Conservation (phyloP, 179 eudicot species). For the Drosera spatulata region DNA sequence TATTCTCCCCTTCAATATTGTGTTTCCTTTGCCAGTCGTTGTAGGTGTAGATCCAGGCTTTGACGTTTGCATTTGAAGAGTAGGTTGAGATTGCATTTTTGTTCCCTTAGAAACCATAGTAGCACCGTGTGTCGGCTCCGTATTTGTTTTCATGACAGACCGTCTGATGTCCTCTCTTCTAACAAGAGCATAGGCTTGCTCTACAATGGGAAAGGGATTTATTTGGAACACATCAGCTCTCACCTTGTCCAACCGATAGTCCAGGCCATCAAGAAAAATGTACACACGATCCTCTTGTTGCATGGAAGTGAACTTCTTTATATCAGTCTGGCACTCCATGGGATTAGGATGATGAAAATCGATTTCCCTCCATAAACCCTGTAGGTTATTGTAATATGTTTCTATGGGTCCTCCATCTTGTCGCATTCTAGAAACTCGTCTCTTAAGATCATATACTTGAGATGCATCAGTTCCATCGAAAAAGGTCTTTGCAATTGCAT, state of each 20-base stretch:
- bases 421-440: neutral
- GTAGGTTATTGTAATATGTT: neutral
- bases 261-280: neutral
- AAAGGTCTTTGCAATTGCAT: neutral
- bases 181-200: constrained; percentile 3
- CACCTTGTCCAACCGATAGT: neutral
- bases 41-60: too few relatives aligned
- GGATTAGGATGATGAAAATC: neutral
- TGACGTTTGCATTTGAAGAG: too few relatives aligned
- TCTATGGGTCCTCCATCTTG: neutral
- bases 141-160: too few relatives aligned
- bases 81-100: too few relatives aligned
- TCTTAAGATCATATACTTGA: neutral
- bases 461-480: neutral
- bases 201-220: neutral
- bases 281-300: neutral
- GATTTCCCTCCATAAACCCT: neutral
- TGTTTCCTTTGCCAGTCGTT: too few relatives aligned
- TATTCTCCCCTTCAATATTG: too few relatives aligned
- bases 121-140: too few relatives aligned
- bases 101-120: too few relatives aligned
- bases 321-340: neutral
- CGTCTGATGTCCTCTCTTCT: neutral
- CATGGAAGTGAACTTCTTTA: neutral
- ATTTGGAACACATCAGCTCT: constrained; percentile 1